phyloP scores from a whole-genome alignment of 352 stramenopile genomes.

The Aphanomyces euteiches region DNA sequence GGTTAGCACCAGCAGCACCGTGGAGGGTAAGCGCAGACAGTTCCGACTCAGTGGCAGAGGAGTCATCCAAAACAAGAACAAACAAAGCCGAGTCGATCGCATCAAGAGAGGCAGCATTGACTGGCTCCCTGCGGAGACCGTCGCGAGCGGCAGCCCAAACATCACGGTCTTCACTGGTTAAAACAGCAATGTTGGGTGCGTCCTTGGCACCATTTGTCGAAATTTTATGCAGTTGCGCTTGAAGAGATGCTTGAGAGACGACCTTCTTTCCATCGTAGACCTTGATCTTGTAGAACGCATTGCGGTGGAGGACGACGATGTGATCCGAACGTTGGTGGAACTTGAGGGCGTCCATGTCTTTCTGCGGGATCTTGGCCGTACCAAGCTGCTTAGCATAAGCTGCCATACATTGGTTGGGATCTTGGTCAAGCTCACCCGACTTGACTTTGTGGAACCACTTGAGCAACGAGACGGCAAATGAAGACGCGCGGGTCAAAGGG shows the following conservation, averaged over 20 bases:
- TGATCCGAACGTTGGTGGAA: conserved; percentile 75
- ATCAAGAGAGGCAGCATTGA: conserved; percentile 66
- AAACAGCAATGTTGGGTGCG: conserved; percentile 35
- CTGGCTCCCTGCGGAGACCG: conserved; percentile 55
- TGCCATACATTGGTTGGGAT: conserved; percentile 89
- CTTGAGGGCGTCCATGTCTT: conserved; percentile 63
- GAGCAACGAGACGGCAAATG: conserved; percentile 73
- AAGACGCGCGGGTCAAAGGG: conserved; percentile 56
- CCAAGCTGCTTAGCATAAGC: conserved; percentile 84
- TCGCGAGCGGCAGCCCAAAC: conserved; percentile 78
- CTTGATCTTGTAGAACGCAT: conserved; percentile 80
- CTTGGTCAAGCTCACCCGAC: conserved; percentile 80
- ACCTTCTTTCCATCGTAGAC: conserved; percentile 81
- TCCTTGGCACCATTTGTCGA: conserved; percentile 20
- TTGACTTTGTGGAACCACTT: conserved; percentile 90
- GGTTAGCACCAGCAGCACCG: conserved; percentile 58
- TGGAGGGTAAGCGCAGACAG: conserved; percentile 82
- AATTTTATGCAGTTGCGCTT: conserved; percentile 63
- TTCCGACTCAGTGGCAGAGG: conserved; percentile 49
- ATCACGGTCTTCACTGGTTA: conserved; percentile 83
- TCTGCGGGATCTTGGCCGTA: conserved; percentile 75
- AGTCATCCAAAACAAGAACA: conserved; percentile 83
- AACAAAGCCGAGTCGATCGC: conserved; percentile 89
- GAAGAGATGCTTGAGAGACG: conserved; percentile 64
- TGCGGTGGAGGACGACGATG: conserved; percentile 85